Percentiles rank a stretch among this genome's conserved stretches.
phyloP scores from a whole-genome alignment of 2,329 filamentous ascomycete genomes.

The Arthrobotrys conoides region DNA sequence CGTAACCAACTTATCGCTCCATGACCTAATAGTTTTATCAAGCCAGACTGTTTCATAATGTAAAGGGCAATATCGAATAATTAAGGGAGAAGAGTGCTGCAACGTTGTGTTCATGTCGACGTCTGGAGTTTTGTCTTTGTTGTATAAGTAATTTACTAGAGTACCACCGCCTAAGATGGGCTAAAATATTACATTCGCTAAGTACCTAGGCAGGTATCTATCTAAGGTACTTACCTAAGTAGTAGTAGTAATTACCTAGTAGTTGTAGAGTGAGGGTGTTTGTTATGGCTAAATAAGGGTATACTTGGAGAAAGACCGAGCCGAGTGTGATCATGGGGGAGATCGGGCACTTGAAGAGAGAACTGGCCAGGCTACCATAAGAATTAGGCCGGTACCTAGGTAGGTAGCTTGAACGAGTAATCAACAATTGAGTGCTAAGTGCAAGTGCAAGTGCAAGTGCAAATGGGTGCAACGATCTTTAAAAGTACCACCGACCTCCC shows the following conservation, averaged over 20 bases:
- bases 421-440: conserved; percentile 8
- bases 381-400: no score
- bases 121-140: neutral
- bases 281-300: no score
- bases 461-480: no score
- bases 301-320: neutral
- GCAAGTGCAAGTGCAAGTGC: no score
- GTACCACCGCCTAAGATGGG: no score
- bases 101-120: no score
- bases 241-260: no score
- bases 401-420: neutral
- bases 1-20: neutral
- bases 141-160: neutral
- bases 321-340: conserved; percentile 40
- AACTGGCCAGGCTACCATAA: conserved; percentile 16
- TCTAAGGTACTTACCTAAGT: no score
- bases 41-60: neutral
- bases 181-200: no score
- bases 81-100: neutral
- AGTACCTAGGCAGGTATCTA: no score
- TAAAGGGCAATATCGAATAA: neutral
- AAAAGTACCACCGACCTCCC: neutral
- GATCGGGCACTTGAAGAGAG: conserved; percentile 44
- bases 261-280: no score
- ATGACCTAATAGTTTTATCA: neutral